These are phyloP conservation scores for Plasmodium vinckei DNA, from an alignment of 169 alveolate species.

Conservation along the genomic window DNA sequence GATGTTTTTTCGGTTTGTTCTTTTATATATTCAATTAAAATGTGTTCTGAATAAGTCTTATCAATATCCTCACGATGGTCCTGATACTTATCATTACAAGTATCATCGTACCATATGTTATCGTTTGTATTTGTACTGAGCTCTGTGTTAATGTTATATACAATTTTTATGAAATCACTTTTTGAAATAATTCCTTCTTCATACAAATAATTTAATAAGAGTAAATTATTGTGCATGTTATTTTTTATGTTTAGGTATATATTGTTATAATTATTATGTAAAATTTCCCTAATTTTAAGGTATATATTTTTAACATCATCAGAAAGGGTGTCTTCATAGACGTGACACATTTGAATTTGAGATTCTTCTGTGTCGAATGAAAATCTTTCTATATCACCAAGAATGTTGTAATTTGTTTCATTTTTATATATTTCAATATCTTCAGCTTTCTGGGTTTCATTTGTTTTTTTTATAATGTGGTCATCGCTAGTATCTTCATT, in stretches of 20 bases:
- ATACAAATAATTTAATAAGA: slow-evolving; percentile 54
- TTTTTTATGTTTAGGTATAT: slow-evolving; percentile 34
- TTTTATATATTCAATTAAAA: slow-evolving; percentile 42
- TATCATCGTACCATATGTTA: neutral
- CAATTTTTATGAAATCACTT: slow-evolving; percentile 30
- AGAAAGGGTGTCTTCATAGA: slow-evolving; percentile 1
- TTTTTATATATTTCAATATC: neutral
- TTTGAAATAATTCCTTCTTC: slow-evolving; percentile 50
- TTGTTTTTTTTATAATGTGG: neutral
- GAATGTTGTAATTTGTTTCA: neutral
- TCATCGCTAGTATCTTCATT: neutral
- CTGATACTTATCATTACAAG: slow-evolving; percentile 3
- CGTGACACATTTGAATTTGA: neutral
- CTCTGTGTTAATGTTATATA: slow-evolving; percentile 30
- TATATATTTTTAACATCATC: slow-evolving; percentile 16
- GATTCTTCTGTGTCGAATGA: neutral
- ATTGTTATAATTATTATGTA: slow-evolving; percentile 38
- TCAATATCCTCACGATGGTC: neutral
- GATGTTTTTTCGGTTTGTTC: slow-evolving; percentile 16
- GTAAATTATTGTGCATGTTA: slow-evolving; percentile 36
- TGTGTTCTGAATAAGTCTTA: slow-evolving; percentile 10
- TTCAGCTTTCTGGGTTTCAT: neutral
- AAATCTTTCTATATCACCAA: neutral
- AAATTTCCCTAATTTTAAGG: slow-evolving; percentile 38
- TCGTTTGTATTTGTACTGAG: neutral